Percentiles rank a stretch among this genome's conserved stretches.
These are phyloP conservation scores for Pezicula rhizophila DNA, from an alignment of 2,329 filamentous ascomycete genomes.

Conservation along the genomic window DNA sequence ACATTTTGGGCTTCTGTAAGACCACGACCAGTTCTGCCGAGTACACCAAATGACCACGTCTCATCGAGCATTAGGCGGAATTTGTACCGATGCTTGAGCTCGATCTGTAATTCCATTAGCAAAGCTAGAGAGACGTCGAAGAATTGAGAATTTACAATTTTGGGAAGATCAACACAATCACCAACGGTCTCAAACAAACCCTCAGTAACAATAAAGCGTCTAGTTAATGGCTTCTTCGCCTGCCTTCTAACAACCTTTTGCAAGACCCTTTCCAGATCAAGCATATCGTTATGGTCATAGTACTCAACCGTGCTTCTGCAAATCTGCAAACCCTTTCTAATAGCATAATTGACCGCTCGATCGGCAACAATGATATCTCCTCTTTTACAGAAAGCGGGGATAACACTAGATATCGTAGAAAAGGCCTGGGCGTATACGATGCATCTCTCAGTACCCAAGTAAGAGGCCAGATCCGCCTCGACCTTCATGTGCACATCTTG, in stretches of 20 bases:
- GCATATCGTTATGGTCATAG: slow-evolving; percentile 96
- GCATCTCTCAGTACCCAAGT: slow-evolving; percentile 79
- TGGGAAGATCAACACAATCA: slow-evolving; percentile 78
- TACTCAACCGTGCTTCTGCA: slow-evolving; percentile 85
- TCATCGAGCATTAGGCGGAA: slow-evolving; percentile 97
- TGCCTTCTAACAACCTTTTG: slow-evolving; percentile 84
- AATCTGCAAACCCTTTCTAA: slow-evolving; percentile 90
- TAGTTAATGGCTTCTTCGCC: slow-evolving; percentile 73
- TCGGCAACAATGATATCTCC: slow-evolving; percentile 97
- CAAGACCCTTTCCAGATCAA: slow-evolving; percentile 81
- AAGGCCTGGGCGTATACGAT: slow-evolving; percentile 97
- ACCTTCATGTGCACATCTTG: slow-evolving; percentile 98
- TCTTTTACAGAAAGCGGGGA: slow-evolving; percentile 93
- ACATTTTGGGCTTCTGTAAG: slow-evolving; percentile 96
- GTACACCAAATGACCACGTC: slow-evolving; percentile 93
- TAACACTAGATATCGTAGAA: slow-evolving; percentile 93
- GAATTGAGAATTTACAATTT: slow-evolving; percentile 53
- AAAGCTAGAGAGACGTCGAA: background rate
- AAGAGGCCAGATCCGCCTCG: slow-evolving; percentile 86
- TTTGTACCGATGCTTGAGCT: slow-evolving; percentile 93
- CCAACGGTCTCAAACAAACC: slow-evolving; percentile 88
- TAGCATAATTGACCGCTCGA: slow-evolving; percentile 85
- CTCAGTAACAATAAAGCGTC: slow-evolving; percentile 93
- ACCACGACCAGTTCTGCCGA: slow-evolving; percentile 85
- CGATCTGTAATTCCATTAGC: slow-evolving; percentile 49